phyloP scores from a whole-genome alignment of 2,329 filamentous ascomycete species.

The Lojkania enalia region DNA sequence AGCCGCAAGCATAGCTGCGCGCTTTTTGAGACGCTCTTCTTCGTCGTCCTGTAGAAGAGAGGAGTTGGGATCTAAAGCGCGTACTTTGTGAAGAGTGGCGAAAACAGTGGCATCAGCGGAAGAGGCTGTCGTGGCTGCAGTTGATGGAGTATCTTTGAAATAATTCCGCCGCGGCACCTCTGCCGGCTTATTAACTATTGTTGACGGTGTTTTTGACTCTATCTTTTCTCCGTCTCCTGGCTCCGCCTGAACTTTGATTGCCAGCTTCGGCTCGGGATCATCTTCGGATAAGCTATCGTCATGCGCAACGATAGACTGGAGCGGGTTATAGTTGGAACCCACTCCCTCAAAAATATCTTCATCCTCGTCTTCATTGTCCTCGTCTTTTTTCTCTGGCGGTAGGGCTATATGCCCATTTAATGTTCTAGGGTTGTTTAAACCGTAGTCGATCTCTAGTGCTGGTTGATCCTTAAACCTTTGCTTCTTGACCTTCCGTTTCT shows the following conservation, averaged over 20 bases:
- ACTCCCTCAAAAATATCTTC: constrained; percentile 66
- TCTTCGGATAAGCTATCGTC: constrained; percentile 46
- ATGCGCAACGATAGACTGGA: constrained; percentile 57
- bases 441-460: constrained; percentile 21
- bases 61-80: constrained; percentile 51
- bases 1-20: constrained; percentile 68
- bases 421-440: constrained; percentile 50
- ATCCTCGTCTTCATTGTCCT: constrained; percentile 54
- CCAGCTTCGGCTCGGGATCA: constrained; percentile 17
- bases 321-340: constrained; percentile 63
- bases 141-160: constrained; percentile 45
- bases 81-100: constrained; percentile 82
- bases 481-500: constrained; percentile 64
- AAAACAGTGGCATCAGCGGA: constrained; percentile 75
- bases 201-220: not conserved
- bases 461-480: constrained; percentile 21
- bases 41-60: constrained; percentile 58
- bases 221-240: not conserved
- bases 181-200: not conserved
- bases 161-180: constrained; percentile 36
- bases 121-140: constrained; percentile 14
- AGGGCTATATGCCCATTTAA: constrained; percentile 50
- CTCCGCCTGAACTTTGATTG: constrained; percentile 4
- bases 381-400: constrained; percentile 44
- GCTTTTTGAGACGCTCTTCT: constrained; percentile 66